Evolutionary conservation across 129 eudicot species (phyloP), one percentile per base, ranked within the genome.

Genomic region (Flaveria brownii): DNA sequence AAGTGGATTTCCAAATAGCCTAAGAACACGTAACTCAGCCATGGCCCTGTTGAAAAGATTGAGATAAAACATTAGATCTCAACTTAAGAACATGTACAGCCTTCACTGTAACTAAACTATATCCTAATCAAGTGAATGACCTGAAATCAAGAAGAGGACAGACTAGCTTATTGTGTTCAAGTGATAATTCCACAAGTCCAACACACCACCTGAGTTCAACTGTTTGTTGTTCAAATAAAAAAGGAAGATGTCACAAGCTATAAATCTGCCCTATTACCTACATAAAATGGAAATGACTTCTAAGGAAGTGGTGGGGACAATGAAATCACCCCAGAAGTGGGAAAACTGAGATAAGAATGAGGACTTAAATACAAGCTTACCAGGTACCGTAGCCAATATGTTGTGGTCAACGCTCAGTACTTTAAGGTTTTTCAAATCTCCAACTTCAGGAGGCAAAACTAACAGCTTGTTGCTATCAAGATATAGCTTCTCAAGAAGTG

Each of bases 121-220:
- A 15, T 15, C 66, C 68, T 36, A 28, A 52, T 26, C 26, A 23
- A 33, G 26, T 72, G 42, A 73, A 70, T 62, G 74, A 90, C 98
- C 98, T 93, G 95, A 93, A 90, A 90, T 93, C 98, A 62, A 93
- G 89, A 82, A 93, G 88, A 71, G 98, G 98, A 51, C 97, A 85
- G 82, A 93, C 90, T 77, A 93, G 93, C 86, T 90, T 93, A 91
- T 93, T 93, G 88, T 93, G 96, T 82, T 93, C 98, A 85, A 93
- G 83, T 51, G 98, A 93, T 70, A 93, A 85, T 72, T 93, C 98
- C 78, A 90, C 91, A 23, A 93, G 88, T 64, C 90, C 92, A 87
- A 82, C 85, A 76, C 98, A 93, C 77, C 81, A 86, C 71, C 92
- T 88, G 78, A 93, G 82, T 68, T 93, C 98, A 86, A 84, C 98